Evolutionary conservation across 176 grass and related monocot genomes (phyloP), one percentile per base, ranked within the genome.

Genomic region (Triticum aestivum): DNA sequence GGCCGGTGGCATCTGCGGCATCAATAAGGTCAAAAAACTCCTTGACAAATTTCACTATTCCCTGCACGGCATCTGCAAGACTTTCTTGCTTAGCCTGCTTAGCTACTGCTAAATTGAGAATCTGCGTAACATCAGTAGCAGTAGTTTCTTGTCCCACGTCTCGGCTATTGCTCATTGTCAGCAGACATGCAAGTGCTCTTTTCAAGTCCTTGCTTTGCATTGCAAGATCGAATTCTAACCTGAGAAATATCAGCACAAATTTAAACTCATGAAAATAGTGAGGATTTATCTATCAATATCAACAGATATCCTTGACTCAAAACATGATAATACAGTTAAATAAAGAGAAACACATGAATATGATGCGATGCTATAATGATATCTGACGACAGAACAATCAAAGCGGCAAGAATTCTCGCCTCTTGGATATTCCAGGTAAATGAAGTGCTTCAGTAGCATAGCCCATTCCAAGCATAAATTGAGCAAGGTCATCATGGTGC

Each of bases 391-490:
- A 45, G 66, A 65, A 81, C 71, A 87, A 64, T 59, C 73, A 61
- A 84, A 73, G 64, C 61, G 30, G 35, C 24, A 38, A 51, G 41
- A 82, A 62, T 62, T 13, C 79, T 42, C 64, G 92, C 94, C 97
- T 94, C 88, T 99, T 99, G 66, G 94, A 96, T 85, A 99, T 99
- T 94, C 97, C 97, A 72, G 92, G 97, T 81, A 99, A 92, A 99
- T 99, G 97, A 79, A 96, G 97, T 90, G 97, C 97, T 94, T 99
- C 97, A 75, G 97, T 96, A 72, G 97, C 97, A 91, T 99, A 99
- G 66, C 97, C 97, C 97, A 99, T 99, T 76, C 97, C 97, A 85
- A 99, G 90, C 97, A 99, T 94, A 90, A 99, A 99, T 67, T 99
- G 92, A 80, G 97, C 97, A 38, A 99, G 93, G 87, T 99, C 97